Base-by-base conservation (phyloP, 768 basidiomycete genomes). In the Mycena olivaceomarginata region DNA sequence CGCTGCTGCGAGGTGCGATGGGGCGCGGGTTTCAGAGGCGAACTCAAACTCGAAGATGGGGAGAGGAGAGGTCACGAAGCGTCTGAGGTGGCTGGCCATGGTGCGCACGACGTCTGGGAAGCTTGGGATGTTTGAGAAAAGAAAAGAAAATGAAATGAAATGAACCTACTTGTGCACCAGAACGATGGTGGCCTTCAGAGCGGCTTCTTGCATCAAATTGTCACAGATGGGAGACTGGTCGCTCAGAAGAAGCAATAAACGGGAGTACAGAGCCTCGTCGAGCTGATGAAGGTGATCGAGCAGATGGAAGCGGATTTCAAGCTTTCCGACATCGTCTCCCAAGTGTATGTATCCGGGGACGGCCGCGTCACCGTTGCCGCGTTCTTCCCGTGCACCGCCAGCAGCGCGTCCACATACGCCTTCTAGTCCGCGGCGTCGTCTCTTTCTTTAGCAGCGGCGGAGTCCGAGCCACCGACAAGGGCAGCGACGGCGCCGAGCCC, bases 241-340 rank as follows among this genome's bases (percentile, higher is more conserved):
- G 79, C 96, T 97, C 41, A 98, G 87, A 15, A 99, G 87, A 0
- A 94, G 88, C 60, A 92, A 90, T 16, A 98, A 88, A 4, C 92
- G 91, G 51, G 92, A 87, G 80, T 95, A 92, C 39, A 97, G 87
- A n/a, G 89, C 89, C 65, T 89, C 87, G 75, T 97, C 94, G 37
- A 97, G 87, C 70, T 94, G 90, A 68, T 90, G 89, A 40, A 93
- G 87, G 94, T 94, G 60, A 95, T 90, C 51, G 93, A 95, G 81
- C 96, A 97, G 43, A 97, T 88, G 5, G 95, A 93, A 4, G 95
- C 94, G n/a, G 97, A 86, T 95, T 97, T 97, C 25, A 97, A 84
- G 79, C 94, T 95, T 82, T 97, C 96, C 13, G 96, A 95, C 93
- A 97, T 94, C 0, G 96, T 97, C 82, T 97, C 96, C 94, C 94